These are phyloP conservation scores for Phalaenopsis aphrodite DNA, from an alignment of 106 monocot genomes.

Conservation along the genomic window DNA sequence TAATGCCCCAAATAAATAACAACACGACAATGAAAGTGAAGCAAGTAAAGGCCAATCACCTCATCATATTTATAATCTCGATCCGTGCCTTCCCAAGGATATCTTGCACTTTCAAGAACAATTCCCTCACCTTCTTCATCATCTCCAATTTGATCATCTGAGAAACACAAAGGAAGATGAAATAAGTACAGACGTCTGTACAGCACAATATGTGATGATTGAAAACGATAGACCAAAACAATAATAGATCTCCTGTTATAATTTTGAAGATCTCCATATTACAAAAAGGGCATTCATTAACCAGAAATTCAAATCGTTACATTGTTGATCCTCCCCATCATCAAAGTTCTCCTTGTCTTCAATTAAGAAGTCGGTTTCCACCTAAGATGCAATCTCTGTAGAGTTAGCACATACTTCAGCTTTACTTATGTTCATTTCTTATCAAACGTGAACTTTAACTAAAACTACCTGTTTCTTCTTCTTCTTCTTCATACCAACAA, in stretches of 20 bases:
- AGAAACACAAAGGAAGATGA: not conserved
- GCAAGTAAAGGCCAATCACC: slow-evolving; percentile 19
- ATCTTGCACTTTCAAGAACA: slow-evolving; percentile 26
- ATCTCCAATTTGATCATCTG: slow-evolving; percentile 49
- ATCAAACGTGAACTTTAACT: slow-evolving; percentile 7
- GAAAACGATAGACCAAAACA: not conserved
- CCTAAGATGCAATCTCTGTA: not conserved
- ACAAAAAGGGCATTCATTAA: not conserved
- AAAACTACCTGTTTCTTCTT: slow-evolving; percentile 80
- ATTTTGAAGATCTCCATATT: not conserved
- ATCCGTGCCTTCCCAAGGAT: slow-evolving; percentile 85
- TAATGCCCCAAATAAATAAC: too few relatives aligned
- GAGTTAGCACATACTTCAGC: not conserved
- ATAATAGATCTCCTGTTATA: not conserved
- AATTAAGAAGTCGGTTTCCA: slow-evolving; percentile 31
- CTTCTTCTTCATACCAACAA: slow-evolving; percentile 89
- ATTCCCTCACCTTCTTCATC: slow-evolving; percentile 75
- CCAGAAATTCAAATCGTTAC: slow-evolving; percentile 5
- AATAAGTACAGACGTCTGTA: not conserved
- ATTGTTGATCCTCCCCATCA: slow-evolving; percentile 51
- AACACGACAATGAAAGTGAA: too few relatives aligned
- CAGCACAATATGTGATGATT: not conserved
- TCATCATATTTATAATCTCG: slow-evolving; percentile 88
- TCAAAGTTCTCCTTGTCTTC: slow-evolving; percentile 58
- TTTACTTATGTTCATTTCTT: not conserved